Evolutionary conservation across 345 rosid genomes (phyloP).

Genomic region (Reutealis trisperma): DNA sequence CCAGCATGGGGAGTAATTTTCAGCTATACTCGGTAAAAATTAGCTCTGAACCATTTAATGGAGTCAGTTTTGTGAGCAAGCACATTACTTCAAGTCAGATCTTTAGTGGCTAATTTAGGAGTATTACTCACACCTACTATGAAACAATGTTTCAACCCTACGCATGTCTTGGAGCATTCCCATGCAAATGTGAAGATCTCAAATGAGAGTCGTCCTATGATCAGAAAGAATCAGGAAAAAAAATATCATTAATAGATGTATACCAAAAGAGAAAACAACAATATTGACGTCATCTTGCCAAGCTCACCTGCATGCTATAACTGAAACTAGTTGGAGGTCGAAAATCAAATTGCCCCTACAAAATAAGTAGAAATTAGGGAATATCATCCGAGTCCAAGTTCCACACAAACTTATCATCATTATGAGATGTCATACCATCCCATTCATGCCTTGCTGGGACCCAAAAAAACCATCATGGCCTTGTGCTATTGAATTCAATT

Average conservation of each 20-base stretch:
- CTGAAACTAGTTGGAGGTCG: conserved; percentile 57
- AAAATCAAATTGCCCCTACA: conserved; percentile 59
- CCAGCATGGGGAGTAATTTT: no score
- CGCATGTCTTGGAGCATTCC: conserved; percentile 54
- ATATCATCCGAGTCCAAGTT: conserved; percentile 10
- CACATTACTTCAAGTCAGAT: background rate
- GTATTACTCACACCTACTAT: background rate
- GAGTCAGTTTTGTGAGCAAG: background rate
- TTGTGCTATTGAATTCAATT: conserved; percentile 44
- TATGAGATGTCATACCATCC: conserved; percentile 42
- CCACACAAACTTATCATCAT: background rate
- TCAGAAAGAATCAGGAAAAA: background rate
- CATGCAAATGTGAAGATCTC: conserved; percentile 61
- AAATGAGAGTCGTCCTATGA: conserved; percentile 58
- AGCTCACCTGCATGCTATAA: conserved; percentile 56
- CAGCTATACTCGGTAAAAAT: no score
- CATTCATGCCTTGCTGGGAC: conserved; percentile 54
- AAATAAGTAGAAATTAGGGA: conserved; percentile 7
- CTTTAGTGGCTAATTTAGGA: background rate
- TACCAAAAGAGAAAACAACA: background rate
- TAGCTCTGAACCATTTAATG: background rate
- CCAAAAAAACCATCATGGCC: conserved; percentile 50
- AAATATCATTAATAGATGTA: background rate
- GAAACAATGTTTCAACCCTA: conserved; percentile 13
- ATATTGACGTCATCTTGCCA: conserved; percentile 2